Base-by-base conservation (phyloP, 2,329 filamentous ascomycete genomes). In the Ophiocordyceps camponoti-floridani region DNA sequence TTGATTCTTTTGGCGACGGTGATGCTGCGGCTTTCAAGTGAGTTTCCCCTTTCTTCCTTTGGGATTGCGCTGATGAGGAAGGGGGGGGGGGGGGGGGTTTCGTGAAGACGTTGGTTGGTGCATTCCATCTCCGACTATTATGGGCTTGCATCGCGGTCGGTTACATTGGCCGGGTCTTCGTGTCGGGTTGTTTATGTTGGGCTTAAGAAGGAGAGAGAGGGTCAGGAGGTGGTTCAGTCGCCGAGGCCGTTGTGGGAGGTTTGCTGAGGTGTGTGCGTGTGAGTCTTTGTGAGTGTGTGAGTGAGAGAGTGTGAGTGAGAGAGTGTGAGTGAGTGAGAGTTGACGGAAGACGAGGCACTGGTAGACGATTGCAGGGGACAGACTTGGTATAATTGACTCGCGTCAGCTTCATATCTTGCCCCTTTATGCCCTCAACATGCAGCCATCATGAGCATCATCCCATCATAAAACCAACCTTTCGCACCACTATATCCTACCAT, bases 71-170 rank as follows among this genome's bases (percentile, higher is more conserved):
- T 31, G 40, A 28, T 41, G 1, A 23, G 44, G 6, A 8, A 41
- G 48, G 52, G 38, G n/a, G 41, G n/a, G n/a, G n/a, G n/a, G n/a
- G n/a, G n/a, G n/a, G n/a, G n/a, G n/a, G n/a, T n/a, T n/a, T n/a
- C n/a, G 23, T 23, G 23, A 16, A 89, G 84, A 52, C 83, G 89
- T 50, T 96, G 88, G 84, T 75, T 96, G 45, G 85, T 93, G 1
- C 88, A 96, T 62, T 83, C 84, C 47, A 88, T 96, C 50, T 89
- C 85, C 10, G 77, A 82, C 38, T 96, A 96, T 61, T 96, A 96
- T 58, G 88, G 87, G 41, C 72, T 95, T 46, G 75, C 79, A 48
- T 94, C 88, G 18, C 86, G 79, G 66, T 88, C 84, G 4, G 75
- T 89, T 47, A 82, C 82, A 0, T 72, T 81, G 1, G 79, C 78